Evolutionary conservation across 2,329 filamentous ascomycete species (phyloP).

Genomic region (Aspergillus pseudoviridinutans): DNA sequence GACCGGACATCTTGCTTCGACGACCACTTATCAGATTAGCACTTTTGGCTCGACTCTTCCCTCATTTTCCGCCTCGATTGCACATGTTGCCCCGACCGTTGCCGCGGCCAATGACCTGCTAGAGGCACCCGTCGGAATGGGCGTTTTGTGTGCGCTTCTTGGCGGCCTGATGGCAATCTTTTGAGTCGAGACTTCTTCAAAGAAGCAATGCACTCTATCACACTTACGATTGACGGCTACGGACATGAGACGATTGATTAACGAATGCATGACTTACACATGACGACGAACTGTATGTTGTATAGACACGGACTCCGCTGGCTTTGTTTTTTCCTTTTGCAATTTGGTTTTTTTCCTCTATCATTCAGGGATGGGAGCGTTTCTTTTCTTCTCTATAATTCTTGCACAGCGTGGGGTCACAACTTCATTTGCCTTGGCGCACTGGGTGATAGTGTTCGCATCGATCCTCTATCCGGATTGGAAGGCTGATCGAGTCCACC

Average conservation of each 20-base stretch:
- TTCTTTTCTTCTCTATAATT: not conserved
- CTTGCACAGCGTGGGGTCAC: not conserved
- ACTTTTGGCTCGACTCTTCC: conserved; percentile 1
- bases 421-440: not conserved
- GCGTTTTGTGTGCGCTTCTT: conserved; percentile 22
- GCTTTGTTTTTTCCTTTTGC: not conserved
- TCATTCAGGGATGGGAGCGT: not conserved
- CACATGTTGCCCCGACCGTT: conserved; percentile 16
- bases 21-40: conserved; percentile 5
- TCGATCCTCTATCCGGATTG: not conserved
- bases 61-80: conserved; percentile 2
- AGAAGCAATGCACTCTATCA: conserved; percentile 8
- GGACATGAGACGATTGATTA: not conserved
- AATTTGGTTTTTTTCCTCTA: not conserved
- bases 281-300: not conserved
- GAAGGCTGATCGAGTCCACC: not conserved
- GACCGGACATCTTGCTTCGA: conserved; percentile 1
- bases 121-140: conserved; percentile 10
- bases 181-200: conserved; percentile 9
- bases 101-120: conserved; percentile 14
- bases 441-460: not conserved
- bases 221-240: not conserved
- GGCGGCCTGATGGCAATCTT: conserved; percentile 14
- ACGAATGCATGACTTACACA: not conserved
- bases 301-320: not conserved